These are phyloP conservation scores for Epichloe sibirici DNA, from an alignment of 2,329 filamentous ascomycete genomes.

Conservation along the genomic window DNA sequence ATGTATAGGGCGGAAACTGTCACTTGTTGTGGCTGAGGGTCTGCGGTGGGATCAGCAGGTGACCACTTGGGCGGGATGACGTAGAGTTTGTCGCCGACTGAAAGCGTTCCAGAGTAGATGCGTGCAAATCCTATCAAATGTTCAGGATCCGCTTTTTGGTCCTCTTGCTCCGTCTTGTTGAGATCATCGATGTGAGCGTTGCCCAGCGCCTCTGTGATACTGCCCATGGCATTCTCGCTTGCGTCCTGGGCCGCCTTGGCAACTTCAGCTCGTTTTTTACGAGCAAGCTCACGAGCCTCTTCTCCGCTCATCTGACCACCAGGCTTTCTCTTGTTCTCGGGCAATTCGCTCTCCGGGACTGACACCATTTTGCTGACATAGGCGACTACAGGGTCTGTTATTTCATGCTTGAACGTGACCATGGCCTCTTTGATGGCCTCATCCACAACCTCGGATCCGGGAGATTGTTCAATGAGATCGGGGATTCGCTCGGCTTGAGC, in stretches of 20 bases:
- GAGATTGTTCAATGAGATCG: constrained; percentile 65
- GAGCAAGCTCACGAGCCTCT: constrained; percentile 77
- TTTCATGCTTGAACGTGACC: constrained; percentile 59
- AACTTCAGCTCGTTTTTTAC: constrained; percentile 81
- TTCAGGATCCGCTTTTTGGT: constrained; percentile 60
- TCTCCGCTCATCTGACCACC: constrained; percentile 67
- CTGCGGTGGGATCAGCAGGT: constrained; percentile 59
- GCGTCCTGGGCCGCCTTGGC: constrained; percentile 53
- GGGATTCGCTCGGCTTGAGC: constrained; percentile 76
- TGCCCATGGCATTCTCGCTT: constrained; percentile 36
- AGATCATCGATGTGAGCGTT: constrained; percentile 46
- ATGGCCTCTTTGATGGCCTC: constrained; percentile 65
- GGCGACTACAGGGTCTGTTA: constrained; percentile 69
- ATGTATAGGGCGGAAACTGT: constrained; percentile 83
- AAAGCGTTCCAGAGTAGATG: constrained; percentile 81
- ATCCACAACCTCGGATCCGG: constrained; percentile 61
- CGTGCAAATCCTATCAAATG: constrained; percentile 90
- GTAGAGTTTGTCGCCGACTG: constrained; percentile 81
- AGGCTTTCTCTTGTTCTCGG: constrained; percentile 63
- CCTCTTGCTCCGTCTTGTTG: constrained; percentile 29
- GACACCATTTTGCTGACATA: constrained; percentile 99
- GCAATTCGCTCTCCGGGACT: constrained; percentile 81
- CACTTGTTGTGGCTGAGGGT: constrained; percentile 67
- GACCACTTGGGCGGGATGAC: constrained; percentile 90
- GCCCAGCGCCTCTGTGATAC: constrained; percentile 48